phyloP scores from a whole-genome alignment of 345 rosid genomes.

The Chamaenerion angustifolium region DNA sequence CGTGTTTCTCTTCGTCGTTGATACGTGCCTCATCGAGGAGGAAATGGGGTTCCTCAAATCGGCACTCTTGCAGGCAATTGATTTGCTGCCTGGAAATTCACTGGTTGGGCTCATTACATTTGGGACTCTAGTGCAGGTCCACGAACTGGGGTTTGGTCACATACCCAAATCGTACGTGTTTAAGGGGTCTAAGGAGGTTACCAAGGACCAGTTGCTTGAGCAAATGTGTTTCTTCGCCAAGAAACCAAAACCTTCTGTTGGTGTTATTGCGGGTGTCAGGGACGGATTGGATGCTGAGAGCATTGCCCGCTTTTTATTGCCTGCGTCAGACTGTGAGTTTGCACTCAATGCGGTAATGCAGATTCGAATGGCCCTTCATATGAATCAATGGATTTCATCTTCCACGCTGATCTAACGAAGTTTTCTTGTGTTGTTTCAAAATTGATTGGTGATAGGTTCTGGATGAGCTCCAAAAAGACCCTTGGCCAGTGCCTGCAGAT shows the following conservation, averaged over 20 bases:
- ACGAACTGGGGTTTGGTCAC: slow-evolving; percentile 71
- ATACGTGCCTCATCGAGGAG: slow-evolving; percentile 76
- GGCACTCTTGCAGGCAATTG: slow-evolving; percentile 64
- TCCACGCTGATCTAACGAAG: background rate
- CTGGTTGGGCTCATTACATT: slow-evolving; percentile 73
- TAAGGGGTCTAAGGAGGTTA: slow-evolving; percentile 61
- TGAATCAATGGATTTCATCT: background rate
- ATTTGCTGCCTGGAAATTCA: slow-evolving; percentile 56
- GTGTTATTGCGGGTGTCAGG: slow-evolving; percentile 79
- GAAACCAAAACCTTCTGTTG: slow-evolving; percentile 61
- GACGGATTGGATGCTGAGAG: slow-evolving; percentile 83
- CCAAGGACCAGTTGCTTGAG: slow-evolving; percentile 75
- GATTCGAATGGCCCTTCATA: background rate
- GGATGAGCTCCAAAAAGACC: slow-evolving; percentile 82
- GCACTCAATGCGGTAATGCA: slow-evolving; percentile 54
- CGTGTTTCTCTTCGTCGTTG: slow-evolving; percentile 68
- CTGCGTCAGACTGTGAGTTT: slow-evolving; percentile 78
- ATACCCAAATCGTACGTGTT: slow-evolving; percentile 65
- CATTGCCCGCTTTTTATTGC: slow-evolving; percentile 78
- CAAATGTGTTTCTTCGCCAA: slow-evolving; percentile 65
- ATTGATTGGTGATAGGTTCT: slow-evolving; percentile 27
- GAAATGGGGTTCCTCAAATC: slow-evolving; percentile 73
- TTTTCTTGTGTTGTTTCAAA: background rate
- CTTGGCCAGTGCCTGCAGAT: slow-evolving; percentile 60
- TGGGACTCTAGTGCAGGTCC: slow-evolving; percentile 62